A percentile compares a stretch with the other conserved stretches of the same genome.
phyloP scores from a whole-genome alignment of 2,329 filamentous ascomycete species.

The Cladobotryum protrusum region DNA sequence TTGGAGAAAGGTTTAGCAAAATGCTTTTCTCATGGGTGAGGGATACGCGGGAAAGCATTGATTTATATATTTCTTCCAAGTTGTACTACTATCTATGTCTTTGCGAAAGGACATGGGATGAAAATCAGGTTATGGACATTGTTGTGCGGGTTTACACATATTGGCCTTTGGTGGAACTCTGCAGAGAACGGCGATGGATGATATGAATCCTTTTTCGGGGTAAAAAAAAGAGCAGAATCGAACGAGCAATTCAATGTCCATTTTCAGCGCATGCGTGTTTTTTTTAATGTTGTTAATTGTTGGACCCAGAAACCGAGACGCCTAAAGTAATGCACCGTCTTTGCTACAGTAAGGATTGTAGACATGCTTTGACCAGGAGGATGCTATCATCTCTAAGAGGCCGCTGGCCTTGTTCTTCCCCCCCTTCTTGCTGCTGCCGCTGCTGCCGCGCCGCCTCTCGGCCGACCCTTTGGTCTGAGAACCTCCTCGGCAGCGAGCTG shows the following conservation, averaged over 20 bases:
- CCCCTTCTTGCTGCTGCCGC: slow-evolving; percentile 20
- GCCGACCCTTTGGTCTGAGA: slow-evolving; percentile 21
- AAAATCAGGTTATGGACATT: neutral
- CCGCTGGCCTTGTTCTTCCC: slow-evolving; percentile 19
- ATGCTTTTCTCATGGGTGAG: neutral
- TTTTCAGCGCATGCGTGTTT: neutral
- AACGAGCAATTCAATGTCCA: neutral
- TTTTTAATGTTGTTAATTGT: neutral
- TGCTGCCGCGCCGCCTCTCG: slow-evolving; percentile 20
- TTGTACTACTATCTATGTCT: neutral
- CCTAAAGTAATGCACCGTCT: neutral
- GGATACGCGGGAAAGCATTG: neutral
- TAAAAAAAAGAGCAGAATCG: neutral
- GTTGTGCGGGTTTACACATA: neutral
- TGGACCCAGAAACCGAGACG: neutral
- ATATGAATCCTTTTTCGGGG: too few species aligned
- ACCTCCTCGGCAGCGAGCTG: slow-evolving; percentile 14
- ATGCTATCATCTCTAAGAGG: slow-evolving; percentile 9
- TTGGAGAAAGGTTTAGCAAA: neutral
- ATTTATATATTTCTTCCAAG: neutral
- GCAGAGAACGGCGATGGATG: too few species aligned
- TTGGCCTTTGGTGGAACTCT: too few species aligned
- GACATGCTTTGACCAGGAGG: neutral
- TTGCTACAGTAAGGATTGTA: neutral
- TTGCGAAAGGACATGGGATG: neutral